Conservation (phyloP, 78 protist genomes). For the Creolimax fragrantissima region DNA sequence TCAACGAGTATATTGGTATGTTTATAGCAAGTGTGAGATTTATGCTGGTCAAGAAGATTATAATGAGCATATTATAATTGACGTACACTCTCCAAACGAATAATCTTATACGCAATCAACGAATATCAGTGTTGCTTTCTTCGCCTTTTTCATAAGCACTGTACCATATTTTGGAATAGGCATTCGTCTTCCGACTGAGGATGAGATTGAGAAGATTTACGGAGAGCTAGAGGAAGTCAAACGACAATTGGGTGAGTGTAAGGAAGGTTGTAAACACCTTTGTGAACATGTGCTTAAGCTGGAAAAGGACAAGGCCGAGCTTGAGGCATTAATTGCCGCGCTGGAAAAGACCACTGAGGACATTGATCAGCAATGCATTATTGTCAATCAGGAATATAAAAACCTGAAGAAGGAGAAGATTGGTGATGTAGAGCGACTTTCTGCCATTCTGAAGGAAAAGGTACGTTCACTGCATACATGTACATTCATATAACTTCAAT, state of each 20-base stretch:
- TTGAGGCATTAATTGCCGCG: not conserved
- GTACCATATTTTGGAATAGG: no score
- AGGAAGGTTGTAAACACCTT: not conserved
- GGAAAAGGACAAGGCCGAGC: not conserved
- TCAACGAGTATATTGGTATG: conserved; percentile 77
- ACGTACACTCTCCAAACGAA: not conserved
- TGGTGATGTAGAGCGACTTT: not conserved
- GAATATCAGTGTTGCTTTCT: not conserved
- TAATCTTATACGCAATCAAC: not conserved
- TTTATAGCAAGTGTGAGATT: not conserved
- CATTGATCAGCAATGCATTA: not conserved
- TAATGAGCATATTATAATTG: not conserved
- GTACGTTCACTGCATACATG: not conserved
- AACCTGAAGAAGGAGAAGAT: not conserved
- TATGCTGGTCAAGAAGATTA: not conserved
- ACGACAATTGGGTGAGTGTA: not conserved
- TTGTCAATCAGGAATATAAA: not conserved
- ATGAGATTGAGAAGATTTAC: conserved; percentile 22
- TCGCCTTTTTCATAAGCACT: no score
- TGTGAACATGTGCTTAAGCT: not conserved
- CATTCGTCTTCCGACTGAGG: conserved; percentile 53
- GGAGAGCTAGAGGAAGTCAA: conserved; percentile 5
- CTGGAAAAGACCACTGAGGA: not conserved
- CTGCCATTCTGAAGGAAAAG: not conserved
- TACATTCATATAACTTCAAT: no score